These are phyloP conservation scores for Acanthamoeba castellanii DNA, from an alignment of 208 protist species.

Conservation along the genomic window DNA sequence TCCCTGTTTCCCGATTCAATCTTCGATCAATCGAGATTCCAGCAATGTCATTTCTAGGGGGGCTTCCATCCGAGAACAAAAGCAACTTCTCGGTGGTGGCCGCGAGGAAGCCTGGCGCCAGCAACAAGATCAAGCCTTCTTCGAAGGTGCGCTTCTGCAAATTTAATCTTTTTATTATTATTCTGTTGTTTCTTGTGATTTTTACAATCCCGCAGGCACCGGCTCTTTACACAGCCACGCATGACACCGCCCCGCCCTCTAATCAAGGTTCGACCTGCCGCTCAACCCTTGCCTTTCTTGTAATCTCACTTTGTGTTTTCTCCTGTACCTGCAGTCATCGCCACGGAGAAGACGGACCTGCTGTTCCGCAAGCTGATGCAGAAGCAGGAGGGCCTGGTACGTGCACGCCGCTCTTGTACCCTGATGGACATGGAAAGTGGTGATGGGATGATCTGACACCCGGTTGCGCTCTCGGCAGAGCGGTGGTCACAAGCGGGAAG, in stretches of 20 bases:
- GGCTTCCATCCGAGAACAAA: slow-evolving; percentile 16
- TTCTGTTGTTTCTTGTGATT: not conserved
- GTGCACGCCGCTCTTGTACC: not conserved
- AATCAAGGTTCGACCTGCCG: slow-evolving; percentile 22
- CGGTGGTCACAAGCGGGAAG: slow-evolving; percentile 56
- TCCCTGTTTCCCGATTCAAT: not conserved
- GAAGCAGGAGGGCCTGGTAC: slow-evolving; percentile 63
- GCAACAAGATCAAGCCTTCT: not conserved
- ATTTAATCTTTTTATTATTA: not conserved
- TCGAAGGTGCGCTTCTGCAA: not conserved
- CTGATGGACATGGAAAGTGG: not conserved
- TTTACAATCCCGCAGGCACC: not conserved
- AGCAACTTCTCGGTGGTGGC: slow-evolving; percentile 10
- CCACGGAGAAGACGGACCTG: slow-evolving; percentile 62
- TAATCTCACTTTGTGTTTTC: not conserved
- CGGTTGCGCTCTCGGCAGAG: not conserved
- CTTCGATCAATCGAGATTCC: not conserved
- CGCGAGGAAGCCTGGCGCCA: not conserved
- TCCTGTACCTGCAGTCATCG: not conserved
- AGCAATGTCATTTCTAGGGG: not conserved
- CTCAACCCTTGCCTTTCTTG: not conserved
- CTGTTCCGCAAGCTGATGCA: slow-evolving; percentile 30
- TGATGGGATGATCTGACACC: not conserved
- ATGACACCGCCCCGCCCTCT: slow-evolving; percentile 30
- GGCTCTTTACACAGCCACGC: slow-evolving; percentile 58